Conservation (phyloP, 2,329 filamentous ascomycete genomes). For the Penicillium psychrosexuale region DNA sequence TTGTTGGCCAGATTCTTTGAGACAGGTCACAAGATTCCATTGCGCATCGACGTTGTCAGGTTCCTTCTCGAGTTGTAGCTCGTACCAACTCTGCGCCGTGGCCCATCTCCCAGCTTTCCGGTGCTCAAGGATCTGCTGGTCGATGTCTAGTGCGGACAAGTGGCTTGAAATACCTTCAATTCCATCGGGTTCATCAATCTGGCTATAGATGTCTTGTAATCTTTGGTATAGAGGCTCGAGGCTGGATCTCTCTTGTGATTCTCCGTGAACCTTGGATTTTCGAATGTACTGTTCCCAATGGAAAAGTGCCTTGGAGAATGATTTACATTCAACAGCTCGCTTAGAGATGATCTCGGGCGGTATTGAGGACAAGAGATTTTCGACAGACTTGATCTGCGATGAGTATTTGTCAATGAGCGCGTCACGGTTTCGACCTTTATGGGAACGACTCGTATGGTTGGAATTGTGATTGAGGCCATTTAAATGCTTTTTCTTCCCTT, state of each 20-base stretch:
- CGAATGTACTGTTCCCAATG: constrained; percentile 91
- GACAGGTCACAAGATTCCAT: constrained; percentile 76
- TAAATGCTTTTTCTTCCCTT: constrained; percentile 64
- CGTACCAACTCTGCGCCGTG: constrained; percentile 96
- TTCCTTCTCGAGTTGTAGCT: constrained; percentile 77
- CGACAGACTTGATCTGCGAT: constrained; percentile 60
- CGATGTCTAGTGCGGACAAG: constrained; percentile 79
- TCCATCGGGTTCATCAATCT: constrained; percentile 96
- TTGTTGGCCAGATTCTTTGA: constrained; percentile 94
- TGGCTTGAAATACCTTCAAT: constrained; percentile 91
- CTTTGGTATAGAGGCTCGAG: constrained; percentile 66
- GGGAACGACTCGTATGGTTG: constrained; percentile 28
- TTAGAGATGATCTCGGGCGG: constrained; percentile 72
- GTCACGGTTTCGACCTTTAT: constrained; percentile 29
- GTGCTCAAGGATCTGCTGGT: constrained; percentile 90
- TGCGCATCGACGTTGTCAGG: constrained; percentile 76
- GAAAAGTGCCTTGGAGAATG: constrained; percentile 87
- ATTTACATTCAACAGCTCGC: constrained; percentile 88
- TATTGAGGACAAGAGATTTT: constrained; percentile 66
- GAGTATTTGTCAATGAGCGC: constrained; percentile 32
- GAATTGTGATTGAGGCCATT: constrained; percentile 30
- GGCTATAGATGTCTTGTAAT: constrained; percentile 89
- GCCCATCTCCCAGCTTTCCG: constrained; percentile 91
- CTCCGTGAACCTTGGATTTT: constrained; percentile 46
- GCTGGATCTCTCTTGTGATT: constrained; percentile 52